Percentiles rank a stretch among this genome's conserved stretches.
phyloP scores from a whole-genome alignment of 768 basidiomycete genomes.

The Punctularia strigosozonata region DNA sequence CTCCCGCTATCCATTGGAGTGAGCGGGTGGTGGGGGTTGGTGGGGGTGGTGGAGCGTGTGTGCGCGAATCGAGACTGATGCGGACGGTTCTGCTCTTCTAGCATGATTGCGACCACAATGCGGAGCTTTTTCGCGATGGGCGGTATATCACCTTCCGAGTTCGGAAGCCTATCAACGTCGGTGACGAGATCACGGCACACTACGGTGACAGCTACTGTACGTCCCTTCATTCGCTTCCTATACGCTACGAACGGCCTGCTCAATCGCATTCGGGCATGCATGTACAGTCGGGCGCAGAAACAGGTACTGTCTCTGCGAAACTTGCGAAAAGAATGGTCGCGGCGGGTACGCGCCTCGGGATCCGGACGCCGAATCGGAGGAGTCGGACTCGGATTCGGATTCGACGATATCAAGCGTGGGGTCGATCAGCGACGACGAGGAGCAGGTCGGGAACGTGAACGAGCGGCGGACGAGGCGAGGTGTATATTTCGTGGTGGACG shows the following conservation, averaged over 20 bases:
- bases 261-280: conserved; percentile 17
- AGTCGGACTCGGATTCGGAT: conserved; percentile 27
- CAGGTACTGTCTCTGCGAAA: conserved; percentile 75
- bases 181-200: conserved; percentile 84
- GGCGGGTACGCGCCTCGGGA: conserved; percentile 67
- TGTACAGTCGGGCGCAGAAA: conserved; percentile 52
- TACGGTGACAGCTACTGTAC: conserved; percentile 87
- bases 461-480: conserved; percentile 74
- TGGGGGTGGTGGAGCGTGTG: too few species aligned
- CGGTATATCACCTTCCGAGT: conserved; percentile 84
- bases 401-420: conserved; percentile 33
- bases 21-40: too few species aligned
- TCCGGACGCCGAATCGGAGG: conserved; percentile 41
- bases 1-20: too few species aligned
- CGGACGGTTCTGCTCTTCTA: too few species aligned
- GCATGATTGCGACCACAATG: conserved; percentile 89
- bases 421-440: conserved; percentile 15
- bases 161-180: conserved; percentile 62
- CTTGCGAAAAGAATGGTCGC: conserved; percentile 63
- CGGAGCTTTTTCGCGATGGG: conserved; percentile 80
- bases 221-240: conserved; percentile 19
- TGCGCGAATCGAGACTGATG: too few species aligned
- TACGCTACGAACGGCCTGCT: conserved; percentile 3
- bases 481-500: conserved; percentile 61
- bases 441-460: conserved; percentile 44